Evolutionary conservation across 306 rosid species (phyloP), one percentile per base, ranked within the genome.

Genomic region (Medicago arabica): DNA sequence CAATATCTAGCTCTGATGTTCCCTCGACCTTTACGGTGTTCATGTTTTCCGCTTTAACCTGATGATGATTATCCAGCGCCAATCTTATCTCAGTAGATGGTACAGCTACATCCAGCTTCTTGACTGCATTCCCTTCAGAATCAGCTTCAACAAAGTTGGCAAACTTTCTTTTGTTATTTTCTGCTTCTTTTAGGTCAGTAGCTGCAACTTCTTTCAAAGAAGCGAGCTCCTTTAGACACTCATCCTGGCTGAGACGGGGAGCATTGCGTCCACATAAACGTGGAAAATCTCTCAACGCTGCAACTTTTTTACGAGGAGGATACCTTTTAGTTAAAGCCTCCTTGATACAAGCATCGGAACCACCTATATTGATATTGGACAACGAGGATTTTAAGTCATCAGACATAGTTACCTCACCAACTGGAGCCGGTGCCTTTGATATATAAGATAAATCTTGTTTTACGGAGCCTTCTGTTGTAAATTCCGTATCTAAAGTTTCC

Each of bases 201-300:
- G 67, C 59, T 60, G 47, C 64, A 7, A 15, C 75, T 39, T 36
- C 75, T 67, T 58, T 74, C 64, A 46, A 23, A 54, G 76, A 69
- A 64, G 75, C 64, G 63, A 53, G 55, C 60, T 17, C 58, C 41
- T 34, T 69, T 70, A 18, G 54, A 72, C 67, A 51, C 67, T 75
- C 76, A 50, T 78, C 84, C 69, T 34, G 79, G 66, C 54, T 40
- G 18, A 81, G 79, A 65, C 12, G 62, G 21, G 86, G 73, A 77
- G 88, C 89, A 81, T 83, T 83, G 60, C 81, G 85, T 75, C 98
- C 96, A 59, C 98, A 95, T 9, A 75, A 74, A 78, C 72, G 89
- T 64, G 97, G 98, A 46, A 87, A 90, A 75, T 84, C 80, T 74
- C 98, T 86, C 59, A 80, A 40, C 47, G 97, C 98, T 53, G 96